phyloP scores from a whole-genome alignment of 441 rosid species.

The Mallotus japonicus region DNA sequence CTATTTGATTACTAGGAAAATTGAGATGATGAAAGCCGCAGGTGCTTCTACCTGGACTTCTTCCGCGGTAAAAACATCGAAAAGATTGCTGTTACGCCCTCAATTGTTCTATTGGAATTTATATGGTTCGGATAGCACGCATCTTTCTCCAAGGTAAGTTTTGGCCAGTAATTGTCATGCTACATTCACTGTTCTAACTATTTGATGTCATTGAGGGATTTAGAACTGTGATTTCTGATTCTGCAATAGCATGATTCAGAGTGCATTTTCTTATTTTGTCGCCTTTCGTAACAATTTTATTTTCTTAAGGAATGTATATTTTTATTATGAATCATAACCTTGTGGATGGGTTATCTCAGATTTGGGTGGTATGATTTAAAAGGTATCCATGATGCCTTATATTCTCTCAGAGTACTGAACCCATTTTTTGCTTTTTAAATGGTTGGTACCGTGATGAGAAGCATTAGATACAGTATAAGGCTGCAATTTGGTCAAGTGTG shows the following conservation, averaged over 20 bases:
- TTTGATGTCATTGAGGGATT: not conserved
- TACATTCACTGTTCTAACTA: not conserved
- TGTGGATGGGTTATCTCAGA: not conserved
- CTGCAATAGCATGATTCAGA: not conserved
- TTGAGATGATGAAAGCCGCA: too few relatives aligned
- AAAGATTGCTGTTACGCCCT: constrained; percentile 87
- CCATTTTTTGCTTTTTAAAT: too few relatives aligned
- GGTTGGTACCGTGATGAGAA: too few relatives aligned
- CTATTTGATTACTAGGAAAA: too few relatives aligned
- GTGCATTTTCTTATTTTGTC: not conserved
- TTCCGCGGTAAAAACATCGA: too few relatives aligned
- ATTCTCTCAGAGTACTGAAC: too few relatives aligned
- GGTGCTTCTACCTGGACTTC: too few relatives aligned
- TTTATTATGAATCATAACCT: not conserved
- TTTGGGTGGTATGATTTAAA: too few relatives aligned
- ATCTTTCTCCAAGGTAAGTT: constrained; percentile 61
- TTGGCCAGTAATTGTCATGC: not conserved
- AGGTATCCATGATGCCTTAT: too few relatives aligned
- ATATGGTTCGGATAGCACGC: constrained; percentile 64
- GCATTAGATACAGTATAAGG: too few relatives aligned
- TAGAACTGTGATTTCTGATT: not conserved
- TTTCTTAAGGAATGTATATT: not conserved
- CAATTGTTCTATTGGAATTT: constrained; percentile 84
- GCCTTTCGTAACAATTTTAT: not conserved
- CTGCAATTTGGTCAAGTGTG: not conserved